Percentiles rank a stretch among this genome's conserved stretches.
These are phyloP conservation scores for Bruguiera hainesii DNA, from an alignment of 441 rosid species.

Conservation along the genomic window DNA sequence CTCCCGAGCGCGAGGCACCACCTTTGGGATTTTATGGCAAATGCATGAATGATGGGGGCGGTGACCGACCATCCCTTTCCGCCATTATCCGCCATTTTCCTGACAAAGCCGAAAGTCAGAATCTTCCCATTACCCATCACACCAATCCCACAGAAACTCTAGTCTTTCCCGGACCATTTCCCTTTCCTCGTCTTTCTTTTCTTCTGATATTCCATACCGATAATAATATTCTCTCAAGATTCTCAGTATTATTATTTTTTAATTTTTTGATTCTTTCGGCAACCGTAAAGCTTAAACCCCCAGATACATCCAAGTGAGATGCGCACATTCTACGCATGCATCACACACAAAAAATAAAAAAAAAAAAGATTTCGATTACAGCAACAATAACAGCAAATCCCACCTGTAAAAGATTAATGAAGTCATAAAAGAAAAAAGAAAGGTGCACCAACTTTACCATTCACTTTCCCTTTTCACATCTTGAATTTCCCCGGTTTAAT, in stretches of 20 bases:
- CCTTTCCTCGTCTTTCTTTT: neutral
- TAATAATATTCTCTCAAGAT: neutral
- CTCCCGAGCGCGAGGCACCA: neutral
- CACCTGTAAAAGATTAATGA: constrained; percentile 16
- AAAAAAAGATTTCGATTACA: constrained; percentile 4
- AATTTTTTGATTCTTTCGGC: neutral
- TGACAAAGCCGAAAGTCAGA: constrained; percentile 19
- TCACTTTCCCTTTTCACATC: neutral
- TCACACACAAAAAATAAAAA: neutral
- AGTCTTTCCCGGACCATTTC: constrained; percentile 15
- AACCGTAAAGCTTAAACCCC: neutral
- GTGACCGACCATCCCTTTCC: constrained; percentile 17
- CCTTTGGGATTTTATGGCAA: constrained; percentile 10
- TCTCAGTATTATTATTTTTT: neutral
- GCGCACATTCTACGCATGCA: neutral
- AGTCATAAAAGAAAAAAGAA: neutral
- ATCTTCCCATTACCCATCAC: neutral
- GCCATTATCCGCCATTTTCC: constrained; percentile 2
- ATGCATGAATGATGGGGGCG: constrained; percentile 28
- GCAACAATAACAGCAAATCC: constrained; percentile 13
- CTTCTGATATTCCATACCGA: neutral
- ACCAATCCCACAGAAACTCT: constrained; percentile 4
- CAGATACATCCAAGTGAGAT: neutral
- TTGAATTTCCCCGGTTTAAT: neutral
- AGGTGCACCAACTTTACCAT: no score